phyloP scores from a whole-genome alignment of 2,329 filamentous ascomycete species.

The Lachnellula occidentalis region DNA sequence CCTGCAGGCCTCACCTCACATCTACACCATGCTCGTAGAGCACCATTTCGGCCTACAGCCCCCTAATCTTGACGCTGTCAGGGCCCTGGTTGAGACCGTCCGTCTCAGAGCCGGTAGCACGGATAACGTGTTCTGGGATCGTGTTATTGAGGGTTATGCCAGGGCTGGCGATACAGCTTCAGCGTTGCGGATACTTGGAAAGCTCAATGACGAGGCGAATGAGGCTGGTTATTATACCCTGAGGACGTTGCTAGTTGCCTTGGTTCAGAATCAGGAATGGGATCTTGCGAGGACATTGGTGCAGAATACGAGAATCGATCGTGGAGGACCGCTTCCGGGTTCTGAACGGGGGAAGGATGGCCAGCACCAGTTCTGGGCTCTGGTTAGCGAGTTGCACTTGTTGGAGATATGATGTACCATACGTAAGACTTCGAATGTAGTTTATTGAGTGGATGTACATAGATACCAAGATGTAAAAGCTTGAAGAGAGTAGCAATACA shows the following conservation, averaged over 20 bases:
- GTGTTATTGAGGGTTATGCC: constrained; percentile 63
- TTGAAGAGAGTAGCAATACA: no score
- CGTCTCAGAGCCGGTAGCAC: constrained; percentile 31
- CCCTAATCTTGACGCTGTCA: constrained; percentile 55
- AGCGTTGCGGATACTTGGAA: constrained; percentile 45
- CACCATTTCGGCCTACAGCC: constrained; percentile 57
- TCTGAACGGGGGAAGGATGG: constrained; percentile 22
- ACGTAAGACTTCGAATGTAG: background rate
- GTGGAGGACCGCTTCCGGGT: constrained; percentile 16
- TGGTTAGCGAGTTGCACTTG: constrained; percentile 18
- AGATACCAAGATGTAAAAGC: no score
- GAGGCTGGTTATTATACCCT: constrained; percentile 25
- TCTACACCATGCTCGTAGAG: constrained; percentile 69
- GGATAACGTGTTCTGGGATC: constrained; percentile 62
- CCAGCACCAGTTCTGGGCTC: constrained; percentile 29
- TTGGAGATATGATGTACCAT: constrained; percentile 11
- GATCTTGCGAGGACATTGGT: constrained; percentile 29
- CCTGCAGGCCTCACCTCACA: constrained; percentile 53
- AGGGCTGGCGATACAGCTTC: constrained; percentile 42
- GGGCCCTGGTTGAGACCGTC: constrained; percentile 50
- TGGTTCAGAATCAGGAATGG: constrained; percentile 28
- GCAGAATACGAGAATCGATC: constrained; percentile 22
- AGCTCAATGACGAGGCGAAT: constrained; percentile 32
- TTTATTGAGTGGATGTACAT: background rate
- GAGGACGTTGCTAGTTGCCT: constrained; percentile 23